Evolutionary conservation across 805 yeast species (phyloP).

Genomic region (Torulaspora gathmanii): DNA sequence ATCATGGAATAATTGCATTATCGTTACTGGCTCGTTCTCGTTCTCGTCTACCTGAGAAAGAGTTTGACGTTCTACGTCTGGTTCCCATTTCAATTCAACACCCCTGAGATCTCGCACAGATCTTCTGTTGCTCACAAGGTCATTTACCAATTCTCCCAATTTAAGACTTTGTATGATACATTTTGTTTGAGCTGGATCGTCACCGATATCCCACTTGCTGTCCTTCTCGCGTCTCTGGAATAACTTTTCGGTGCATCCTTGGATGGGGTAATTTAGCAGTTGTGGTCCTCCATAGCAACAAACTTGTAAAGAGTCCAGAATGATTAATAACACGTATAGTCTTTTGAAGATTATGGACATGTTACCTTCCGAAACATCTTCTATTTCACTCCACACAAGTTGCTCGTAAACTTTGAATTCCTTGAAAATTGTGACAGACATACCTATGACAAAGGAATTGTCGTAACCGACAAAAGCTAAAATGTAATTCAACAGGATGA

Average conservation of each 20-base stretch:
- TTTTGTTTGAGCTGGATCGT: slow-evolving; percentile 20
- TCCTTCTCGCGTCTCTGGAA: slow-evolving; percentile 10
- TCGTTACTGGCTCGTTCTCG: slow-evolving; percentile 7
- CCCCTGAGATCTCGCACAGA: slow-evolving; percentile 16
- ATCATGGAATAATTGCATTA: slow-evolving; percentile 17
- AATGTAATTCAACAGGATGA: slow-evolving; percentile 49
- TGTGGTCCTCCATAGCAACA: slow-evolving; percentile 48
- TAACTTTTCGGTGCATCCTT: slow-evolving; percentile 15
- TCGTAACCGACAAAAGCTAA: slow-evolving; percentile 56
- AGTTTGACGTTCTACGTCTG: slow-evolving; percentile 5
- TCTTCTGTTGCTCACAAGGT: slow-evolving; percentile 25
- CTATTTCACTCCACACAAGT: slow-evolving; percentile 28
- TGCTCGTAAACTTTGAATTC: slow-evolving; percentile 50
- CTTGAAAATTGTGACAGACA: slow-evolving; percentile 50
- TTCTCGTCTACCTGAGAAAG: background rate
- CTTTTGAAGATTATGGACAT: slow-evolving; percentile 39
- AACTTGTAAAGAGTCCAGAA: slow-evolving; percentile 50
- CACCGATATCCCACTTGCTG: slow-evolving; percentile 31
- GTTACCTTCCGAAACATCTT: slow-evolving; percentile 24
- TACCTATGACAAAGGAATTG: slow-evolving; percentile 53
- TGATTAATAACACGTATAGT: slow-evolving; percentile 44
- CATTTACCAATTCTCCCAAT: slow-evolving; percentile 27
- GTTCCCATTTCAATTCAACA: slow-evolving; percentile 15
- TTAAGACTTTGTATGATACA: slow-evolving; percentile 26
- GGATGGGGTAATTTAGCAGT: slow-evolving; percentile 29